Percentiles rank a stretch among this genome's conserved stretches.
Conservation (phyloP, 495 filamentous ascomycete species). For the Pyrenopolyporus hunteri region DNA sequence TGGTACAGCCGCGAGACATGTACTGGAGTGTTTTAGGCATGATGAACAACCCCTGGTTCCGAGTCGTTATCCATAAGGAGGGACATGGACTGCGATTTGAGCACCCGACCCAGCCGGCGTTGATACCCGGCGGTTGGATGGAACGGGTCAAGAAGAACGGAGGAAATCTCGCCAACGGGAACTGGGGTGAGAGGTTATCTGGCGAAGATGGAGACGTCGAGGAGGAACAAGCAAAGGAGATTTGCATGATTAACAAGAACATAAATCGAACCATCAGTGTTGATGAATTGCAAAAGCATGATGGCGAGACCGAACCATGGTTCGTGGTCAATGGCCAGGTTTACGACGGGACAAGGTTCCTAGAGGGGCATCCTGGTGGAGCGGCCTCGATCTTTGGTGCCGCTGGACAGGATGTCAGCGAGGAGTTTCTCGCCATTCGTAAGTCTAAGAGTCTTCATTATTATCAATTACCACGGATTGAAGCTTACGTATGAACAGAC, state of each 20-base stretch:
- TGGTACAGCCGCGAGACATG: constrained; percentile 88
- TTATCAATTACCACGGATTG: background rate
- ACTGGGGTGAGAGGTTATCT: constrained; percentile 79
- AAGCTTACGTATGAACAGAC: constrained; percentile 56
- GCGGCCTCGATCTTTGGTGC: constrained; percentile 85
- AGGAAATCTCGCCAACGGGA: constrained; percentile 79
- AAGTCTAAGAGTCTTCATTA: constrained; percentile 48
- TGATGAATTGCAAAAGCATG: constrained; percentile 75
- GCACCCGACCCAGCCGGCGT: constrained; percentile 84
- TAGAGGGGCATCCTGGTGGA: constrained; percentile 88
- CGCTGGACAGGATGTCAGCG: constrained; percentile 83
- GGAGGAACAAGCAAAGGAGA: constrained; percentile 61
- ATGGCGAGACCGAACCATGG: constrained; percentile 74
- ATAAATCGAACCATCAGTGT: constrained; percentile 67
- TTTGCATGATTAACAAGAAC: constrained; percentile 80
- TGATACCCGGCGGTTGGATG: constrained; percentile 92
- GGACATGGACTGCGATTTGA: constrained; percentile 75
- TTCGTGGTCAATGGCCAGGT: constrained; percentile 93
- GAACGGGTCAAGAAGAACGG: constrained; percentile 88
- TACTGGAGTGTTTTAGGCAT: constrained; percentile 97
- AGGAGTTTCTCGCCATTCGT: constrained; percentile 96
- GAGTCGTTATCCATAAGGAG: constrained; percentile 79
- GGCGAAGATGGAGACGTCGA: constrained; percentile 59
- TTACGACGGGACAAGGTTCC: constrained; percentile 84
- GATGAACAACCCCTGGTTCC: constrained; percentile 99